Percentiles rank a stretch among this genome's conserved stretches.
These are phyloP conservation scores for Aspergillus campestris DNA, from an alignment of 495 filamentous ascomycete genomes.

Conservation along the genomic window DNA sequence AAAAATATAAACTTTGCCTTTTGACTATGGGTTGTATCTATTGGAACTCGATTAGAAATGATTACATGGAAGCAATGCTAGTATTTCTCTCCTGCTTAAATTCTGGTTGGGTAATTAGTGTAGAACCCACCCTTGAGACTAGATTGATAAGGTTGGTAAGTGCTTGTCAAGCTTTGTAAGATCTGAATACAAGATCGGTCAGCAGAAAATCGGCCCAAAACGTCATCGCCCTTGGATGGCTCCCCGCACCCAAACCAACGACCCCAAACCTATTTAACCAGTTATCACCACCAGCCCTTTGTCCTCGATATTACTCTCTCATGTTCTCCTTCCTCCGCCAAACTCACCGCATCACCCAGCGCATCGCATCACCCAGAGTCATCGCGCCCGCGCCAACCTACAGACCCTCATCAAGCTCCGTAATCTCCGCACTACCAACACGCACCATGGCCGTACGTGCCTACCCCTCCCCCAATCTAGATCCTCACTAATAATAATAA, in stretches of 20 bases:
- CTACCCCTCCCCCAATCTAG: not conserved
- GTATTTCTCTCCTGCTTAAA: no score
- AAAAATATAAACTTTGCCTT: no score
- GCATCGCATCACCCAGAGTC: conserved; percentile 12
- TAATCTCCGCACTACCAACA: conserved; percentile 14
- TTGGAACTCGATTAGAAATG: no score
- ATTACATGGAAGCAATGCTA: no score
- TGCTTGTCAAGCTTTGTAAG: conserved; percentile 26
- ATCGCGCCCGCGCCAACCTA: conserved; percentile 7
- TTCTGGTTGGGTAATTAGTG: not conserved
- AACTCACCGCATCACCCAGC: conserved; percentile 13
- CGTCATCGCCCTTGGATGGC: conserved; percentile 15
- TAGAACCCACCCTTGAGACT: not conserved
- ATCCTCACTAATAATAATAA: not conserved
- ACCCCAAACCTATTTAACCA: not conserved
- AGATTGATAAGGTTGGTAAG: conserved; percentile 21
- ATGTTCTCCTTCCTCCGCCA: conserved; percentile 25
- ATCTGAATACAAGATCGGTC: not conserved
- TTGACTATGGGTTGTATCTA: no score
- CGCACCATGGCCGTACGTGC: conserved; percentile 39
- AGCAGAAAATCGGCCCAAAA: conserved; percentile 11
- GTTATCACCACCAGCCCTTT: not conserved
- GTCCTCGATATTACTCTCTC: conserved; percentile 4
- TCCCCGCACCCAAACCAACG: conserved; percentile 8
- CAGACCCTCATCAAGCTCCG: conserved; percentile 11